Conservation (phyloP, 2,329 filamentous ascomycete species). For the Diaporthe batatas region DNA sequence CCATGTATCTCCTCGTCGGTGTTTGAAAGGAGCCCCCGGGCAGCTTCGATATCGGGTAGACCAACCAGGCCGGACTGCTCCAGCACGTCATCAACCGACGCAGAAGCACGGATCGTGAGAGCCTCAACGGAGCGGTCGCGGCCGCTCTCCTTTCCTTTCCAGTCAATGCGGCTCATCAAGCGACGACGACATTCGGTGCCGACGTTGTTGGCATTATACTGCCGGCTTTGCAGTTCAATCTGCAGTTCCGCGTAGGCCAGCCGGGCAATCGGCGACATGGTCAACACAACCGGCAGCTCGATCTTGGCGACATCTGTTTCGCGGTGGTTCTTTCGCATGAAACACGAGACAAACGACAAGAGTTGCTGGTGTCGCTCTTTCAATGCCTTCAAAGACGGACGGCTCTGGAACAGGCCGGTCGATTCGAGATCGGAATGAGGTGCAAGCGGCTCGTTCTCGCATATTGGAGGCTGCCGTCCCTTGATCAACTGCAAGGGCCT, state of each 20-base stretch:
- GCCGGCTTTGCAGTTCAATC: constrained; percentile 39
- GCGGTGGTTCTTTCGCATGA: constrained; percentile 62
- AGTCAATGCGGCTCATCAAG: constrained; percentile 38
- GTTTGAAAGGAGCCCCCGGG: constrained; percentile 13
- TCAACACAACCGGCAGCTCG: constrained; percentile 47
- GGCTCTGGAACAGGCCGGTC: constrained; percentile 50
- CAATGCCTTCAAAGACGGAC: constrained; percentile 53
- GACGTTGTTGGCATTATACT: constrained; percentile 40
- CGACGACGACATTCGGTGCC: constrained; percentile 38
- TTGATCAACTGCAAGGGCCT: constrained; percentile 51
- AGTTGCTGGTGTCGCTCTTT: constrained; percentile 55
- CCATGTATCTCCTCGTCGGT: constrained; percentile 21
- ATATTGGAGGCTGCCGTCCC: constrained; percentile 54
- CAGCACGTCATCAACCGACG: constrained; percentile 36
- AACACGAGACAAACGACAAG: constrained; percentile 69
- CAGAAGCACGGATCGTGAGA: constrained; percentile 35
- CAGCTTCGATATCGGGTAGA: background rate
- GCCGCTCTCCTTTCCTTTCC: constrained; percentile 34
- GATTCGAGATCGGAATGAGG: constrained; percentile 52
- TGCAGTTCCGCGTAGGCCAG: constrained; percentile 36
- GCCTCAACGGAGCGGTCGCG: constrained; percentile 40
- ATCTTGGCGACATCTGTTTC: constrained; percentile 45
- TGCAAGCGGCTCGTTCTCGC: constrained; percentile 49
- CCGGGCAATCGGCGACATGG: constrained; percentile 41
- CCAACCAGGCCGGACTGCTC: background rate